Base-by-base conservation (phyloP, 2,329 filamentous ascomycete species). In the Fusarium decemcellulare region DNA sequence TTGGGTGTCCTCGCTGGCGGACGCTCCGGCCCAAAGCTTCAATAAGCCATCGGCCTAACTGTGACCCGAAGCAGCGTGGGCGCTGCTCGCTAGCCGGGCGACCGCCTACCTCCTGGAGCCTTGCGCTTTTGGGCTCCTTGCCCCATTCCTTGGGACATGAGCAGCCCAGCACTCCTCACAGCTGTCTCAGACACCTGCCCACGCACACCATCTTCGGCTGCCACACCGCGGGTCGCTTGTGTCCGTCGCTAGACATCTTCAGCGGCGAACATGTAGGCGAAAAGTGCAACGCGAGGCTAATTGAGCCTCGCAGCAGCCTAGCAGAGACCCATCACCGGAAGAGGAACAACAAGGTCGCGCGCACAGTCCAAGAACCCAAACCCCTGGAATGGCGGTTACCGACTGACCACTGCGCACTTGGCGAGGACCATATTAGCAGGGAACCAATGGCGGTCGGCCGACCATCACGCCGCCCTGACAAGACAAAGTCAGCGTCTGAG, bases 71-170 rank as follows among this genome's bases (percentile, higher is more conserved):
- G 32, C 54, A 40, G 39, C 29, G 23, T 63, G 39, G 18, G 39
- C 50, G 59, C 15, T 53, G 67, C 67, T 58, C 70, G 63, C 65
- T 60, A 34, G 32, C 70, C 70, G 70, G 67, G 67, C 37, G 46
- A 43, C 32, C 30, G 29, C 30, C 50, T 16, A 43, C 16, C 29
- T 44, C 27, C 37, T 34, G 42, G 42, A 55, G 48, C 55, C 18
- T 55, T 51, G 48, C 63, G 48, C 37, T 16, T 44, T 51, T 46
- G 55, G 54, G 61, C 37, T 59, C 30, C 23, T 44, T 18, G 39
- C 40, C 46, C 44, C 58, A 43, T 53, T 46, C 58, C 23, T 42
- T 39, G 39, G 37, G 47, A 54, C 32, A 51, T 47, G 44, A 51
- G 23, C 51, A 51, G 54, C 43, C 18, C 47, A 36, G 48, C 37